Evolutionary conservation across 2,329 filamentous ascomycete species (phyloP).

Genomic region (Arachnopeziza araneosa): DNA sequence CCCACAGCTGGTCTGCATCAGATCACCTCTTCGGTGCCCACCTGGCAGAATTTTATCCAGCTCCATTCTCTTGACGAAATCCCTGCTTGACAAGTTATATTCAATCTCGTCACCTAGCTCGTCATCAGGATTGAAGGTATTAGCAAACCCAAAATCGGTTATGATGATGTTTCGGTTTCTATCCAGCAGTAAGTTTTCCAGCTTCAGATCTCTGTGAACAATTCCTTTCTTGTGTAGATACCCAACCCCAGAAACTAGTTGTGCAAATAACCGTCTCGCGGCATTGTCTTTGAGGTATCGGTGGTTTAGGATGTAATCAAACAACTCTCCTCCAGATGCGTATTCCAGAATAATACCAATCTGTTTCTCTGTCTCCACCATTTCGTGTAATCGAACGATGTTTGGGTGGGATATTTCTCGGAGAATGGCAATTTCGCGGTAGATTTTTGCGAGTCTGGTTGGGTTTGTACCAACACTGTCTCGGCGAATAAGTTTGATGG

Average conservation of each 20-base stretch:
- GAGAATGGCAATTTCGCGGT: slow-evolving; percentile 92
- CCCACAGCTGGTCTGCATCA: slow-evolving; percentile 99
- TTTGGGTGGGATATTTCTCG: slow-evolving; percentile 87
- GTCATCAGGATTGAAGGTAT: slow-evolving; percentile 87
- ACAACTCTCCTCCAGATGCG: slow-evolving; percentile 92
- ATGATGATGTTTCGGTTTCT: slow-evolving; percentile 99
- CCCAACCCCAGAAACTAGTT: slow-evolving; percentile 91
- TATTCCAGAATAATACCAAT: slow-evolving; percentile 99
- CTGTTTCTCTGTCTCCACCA: slow-evolving; percentile 95
- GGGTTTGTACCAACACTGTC: slow-evolving; percentile 87
- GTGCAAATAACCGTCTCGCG: slow-evolving; percentile 85
- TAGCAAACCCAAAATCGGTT: slow-evolving; percentile 98
- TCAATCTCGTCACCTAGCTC: slow-evolving; percentile 89
- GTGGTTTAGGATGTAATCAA: slow-evolving; percentile 97
- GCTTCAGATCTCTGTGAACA: slow-evolving; percentile 91
- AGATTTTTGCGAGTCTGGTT: slow-evolving; percentile 88
- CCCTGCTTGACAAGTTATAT: slow-evolving; percentile 76
- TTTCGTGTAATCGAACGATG: slow-evolving; percentile 94
- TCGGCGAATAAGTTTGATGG: slow-evolving; percentile 94
- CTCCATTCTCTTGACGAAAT: slow-evolving; percentile 81
- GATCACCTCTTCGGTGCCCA: slow-evolving; percentile 76
- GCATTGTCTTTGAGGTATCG: slow-evolving; percentile 92
- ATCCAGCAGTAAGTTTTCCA: slow-evolving; percentile 92
- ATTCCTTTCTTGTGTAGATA: slow-evolving; percentile 99
- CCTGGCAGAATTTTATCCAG: slow-evolving; percentile 72